Base-by-base conservation (phyloP, 2,329 filamentous ascomycete species). In the Phialophora chinensis region DNA sequence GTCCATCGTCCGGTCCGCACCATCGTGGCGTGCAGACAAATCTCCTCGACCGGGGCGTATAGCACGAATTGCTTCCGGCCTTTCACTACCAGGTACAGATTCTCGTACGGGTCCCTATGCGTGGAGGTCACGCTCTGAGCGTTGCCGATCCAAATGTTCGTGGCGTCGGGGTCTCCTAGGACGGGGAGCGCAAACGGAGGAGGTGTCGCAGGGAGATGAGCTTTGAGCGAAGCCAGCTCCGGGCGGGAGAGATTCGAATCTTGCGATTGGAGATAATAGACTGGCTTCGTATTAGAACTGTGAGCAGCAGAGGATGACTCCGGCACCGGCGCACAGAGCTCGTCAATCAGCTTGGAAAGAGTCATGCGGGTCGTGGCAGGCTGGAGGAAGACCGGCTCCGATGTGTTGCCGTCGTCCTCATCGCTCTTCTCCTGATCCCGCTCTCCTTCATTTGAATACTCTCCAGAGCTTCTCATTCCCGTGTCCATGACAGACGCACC, bases 91-190 rank as follows among this genome's bases (percentile, higher is more conserved):
- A 72, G 62, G 54, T 73, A 73, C 1, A 73, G 64, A 35, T 73
- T 73, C 66, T 73, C 71, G 59, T 73, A 73, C 8, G 72, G 71
- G 56, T 73, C 72, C 17, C 72, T 69, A 35, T 73, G 72, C 20
- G 69, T 69, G 31, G 67, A 71, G 11, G 72, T 73, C 55, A 73
- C 67, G 44, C 66, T 70, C 31, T 35, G 25, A 11, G 60, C 62
- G 59, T 68, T 67, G 35, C 72, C 72, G 42, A 73, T 72, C 72
- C 72, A 73, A 14, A 73, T 68, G 44, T 73, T 73, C 49, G 67
- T 65, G 29, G 72, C 72, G 35, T 73, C 72, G 2, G 72, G 72
- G 1, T 64, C 60, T n/a, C 65, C 62, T 7, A 73, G 67, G 4
- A 69, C 65, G 1, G 60, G 47, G 14, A 38, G 23, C 10, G 69